phyloP scores from a whole-genome alignment of 768 basidiomycete genomes.

The Amanita thiersii region DNA sequence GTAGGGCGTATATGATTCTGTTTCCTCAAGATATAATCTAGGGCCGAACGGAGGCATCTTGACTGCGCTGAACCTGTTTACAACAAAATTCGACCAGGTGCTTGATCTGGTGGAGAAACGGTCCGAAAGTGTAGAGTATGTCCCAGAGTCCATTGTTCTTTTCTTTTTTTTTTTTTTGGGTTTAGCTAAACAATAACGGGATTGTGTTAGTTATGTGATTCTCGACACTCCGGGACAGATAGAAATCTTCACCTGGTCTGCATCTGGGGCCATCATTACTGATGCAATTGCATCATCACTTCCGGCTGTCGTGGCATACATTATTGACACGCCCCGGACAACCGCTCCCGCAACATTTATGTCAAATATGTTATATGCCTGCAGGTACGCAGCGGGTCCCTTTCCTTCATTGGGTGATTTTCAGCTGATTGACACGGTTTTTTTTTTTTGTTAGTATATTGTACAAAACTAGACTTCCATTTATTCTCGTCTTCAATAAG shows the following conservation, averaged over 20 bases:
- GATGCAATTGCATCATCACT: slow-evolving; percentile 91
- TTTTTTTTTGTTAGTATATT: slow-evolving; percentile 56
- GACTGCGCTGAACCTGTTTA: slow-evolving; percentile 95
- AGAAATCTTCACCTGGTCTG: slow-evolving; percentile 99
- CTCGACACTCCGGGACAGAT: slow-evolving; percentile 98
- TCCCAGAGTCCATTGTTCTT: slow-evolving; percentile 8
- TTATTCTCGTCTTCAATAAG: slow-evolving; percentile 98
- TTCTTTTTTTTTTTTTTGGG: not conserved
- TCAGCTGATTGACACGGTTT: not conserved
- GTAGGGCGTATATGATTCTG: not conserved
- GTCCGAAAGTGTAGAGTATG: slow-evolving; percentile 82
- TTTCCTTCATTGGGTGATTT: not conserved
- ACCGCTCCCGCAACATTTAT: slow-evolving; percentile 96
- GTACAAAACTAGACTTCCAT: slow-evolving; percentile 96
- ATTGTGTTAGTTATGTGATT: slow-evolving; percentile 68
- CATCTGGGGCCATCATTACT: slow-evolving; percentile 97
- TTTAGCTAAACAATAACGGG: slow-evolving; percentile 1
- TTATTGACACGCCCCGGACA: slow-evolving; percentile 95
- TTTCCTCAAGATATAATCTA: slow-evolving; percentile 75
- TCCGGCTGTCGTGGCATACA: slow-evolving; percentile 92
- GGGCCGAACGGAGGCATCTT: slow-evolving; percentile 98
- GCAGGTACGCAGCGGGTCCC: slow-evolving; percentile 49
- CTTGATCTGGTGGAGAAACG: slow-evolving; percentile 86
- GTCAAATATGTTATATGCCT: slow-evolving; percentile 99
- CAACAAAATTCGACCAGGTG: slow-evolving; percentile 98